A percentile compares a stretch with the other conserved stretches of the same genome.
Evolutionary conservation across 2,329 filamentous ascomycete genomes (phyloP).

Genomic region (Colletotrichum salicis): DNA sequence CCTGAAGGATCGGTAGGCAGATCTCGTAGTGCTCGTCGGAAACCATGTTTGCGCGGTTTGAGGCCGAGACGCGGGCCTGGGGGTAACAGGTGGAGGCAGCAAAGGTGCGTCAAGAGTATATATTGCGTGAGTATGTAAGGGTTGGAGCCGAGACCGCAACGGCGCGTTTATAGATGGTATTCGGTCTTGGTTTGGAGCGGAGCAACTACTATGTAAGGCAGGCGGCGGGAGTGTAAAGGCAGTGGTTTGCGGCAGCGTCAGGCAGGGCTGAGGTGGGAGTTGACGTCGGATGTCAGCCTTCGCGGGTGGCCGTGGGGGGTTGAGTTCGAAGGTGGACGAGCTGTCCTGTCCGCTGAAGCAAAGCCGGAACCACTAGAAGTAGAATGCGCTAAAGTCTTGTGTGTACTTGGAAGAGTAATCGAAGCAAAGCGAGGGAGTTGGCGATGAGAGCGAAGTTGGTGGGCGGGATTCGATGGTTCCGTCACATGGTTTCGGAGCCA

Average conservation of each 20-base stretch:
- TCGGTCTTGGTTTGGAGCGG: conserved; percentile 23
- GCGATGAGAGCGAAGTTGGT: conserved; percentile 30
- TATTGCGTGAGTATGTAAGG: conserved; percentile 32
- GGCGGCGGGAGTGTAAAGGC: conserved; percentile 24
- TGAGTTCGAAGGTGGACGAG: background rate
- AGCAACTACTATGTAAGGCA: conserved; percentile 33
- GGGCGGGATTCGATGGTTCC: conserved; percentile 35
- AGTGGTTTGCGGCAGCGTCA: background rate
- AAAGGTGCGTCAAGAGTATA: conserved; percentile 22
- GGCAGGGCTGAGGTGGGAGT: conserved; percentile 19
- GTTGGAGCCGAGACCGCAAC: conserved; percentile 24
- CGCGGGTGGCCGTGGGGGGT: conserved; percentile 1
- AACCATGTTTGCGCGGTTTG: conserved; percentile 72
- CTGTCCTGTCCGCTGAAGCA: conserved; percentile 5
- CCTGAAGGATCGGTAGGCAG: conserved; percentile 87
- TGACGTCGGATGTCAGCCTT: conserved; percentile 28
- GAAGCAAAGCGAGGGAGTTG: conserved; percentile 13
- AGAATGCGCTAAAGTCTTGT: background rate
- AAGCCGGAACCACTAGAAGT: conserved; percentile 1
- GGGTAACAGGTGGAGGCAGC: conserved; percentile 11
- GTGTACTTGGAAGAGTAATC: conserved; percentile 6
- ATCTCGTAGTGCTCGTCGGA: conserved; percentile 93
- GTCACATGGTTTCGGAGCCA: conserved; percentile 37
- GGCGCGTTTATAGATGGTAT: conserved; percentile 31
- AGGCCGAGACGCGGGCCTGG: conserved; percentile 21